Evolutionary conservation across 106 monocot genomes (phyloP).

Genomic region (Alisma plantagoaquatica): DNA sequence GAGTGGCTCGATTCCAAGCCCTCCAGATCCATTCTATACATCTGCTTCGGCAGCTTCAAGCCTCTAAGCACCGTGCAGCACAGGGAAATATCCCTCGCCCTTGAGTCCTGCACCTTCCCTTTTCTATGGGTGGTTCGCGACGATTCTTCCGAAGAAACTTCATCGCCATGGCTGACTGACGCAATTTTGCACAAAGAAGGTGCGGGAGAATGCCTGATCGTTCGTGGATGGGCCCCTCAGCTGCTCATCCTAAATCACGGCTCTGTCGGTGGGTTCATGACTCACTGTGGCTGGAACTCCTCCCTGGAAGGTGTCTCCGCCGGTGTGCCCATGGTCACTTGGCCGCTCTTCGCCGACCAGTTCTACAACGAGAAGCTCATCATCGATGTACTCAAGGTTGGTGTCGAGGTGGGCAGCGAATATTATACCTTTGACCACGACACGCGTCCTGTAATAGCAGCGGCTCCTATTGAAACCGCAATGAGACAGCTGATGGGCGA

Average conservation of each 20-base stretch:
- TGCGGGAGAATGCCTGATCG: conserved; percentile 4
- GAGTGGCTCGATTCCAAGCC: conserved; percentile 21
- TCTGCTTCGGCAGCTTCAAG: conserved; percentile 9
- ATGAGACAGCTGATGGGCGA: too few relatives aligned
- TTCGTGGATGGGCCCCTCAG: conserved; percentile 10
- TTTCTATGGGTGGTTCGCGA: conserved; percentile 1
- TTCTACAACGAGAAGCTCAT: conserved; percentile 6
- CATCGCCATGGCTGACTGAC: too few relatives aligned
- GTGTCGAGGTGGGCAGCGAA: background rate
- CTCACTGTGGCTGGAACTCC: conserved; percentile 17
- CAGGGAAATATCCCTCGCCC: background rate
- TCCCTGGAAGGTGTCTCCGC: conserved; percentile 5
- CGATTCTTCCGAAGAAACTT: background rate
- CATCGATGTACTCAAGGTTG: conserved; percentile 2
- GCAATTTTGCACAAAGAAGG: background rate
- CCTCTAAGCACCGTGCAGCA: background rate
- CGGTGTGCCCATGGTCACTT: conserved; percentile 1
- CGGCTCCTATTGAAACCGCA: too few relatives aligned
- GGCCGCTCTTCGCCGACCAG: conserved; percentile 4
- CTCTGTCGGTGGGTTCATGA: conserved; percentile 10
- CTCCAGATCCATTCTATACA: background rate
- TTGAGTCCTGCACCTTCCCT: background rate
- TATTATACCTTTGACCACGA: background rate
- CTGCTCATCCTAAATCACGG: conserved; percentile 3
- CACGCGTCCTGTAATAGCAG: too few relatives aligned